Percentiles rank a stretch among this genome's conserved stretches.
These are phyloP conservation scores for Diplodia seriata DNA, from an alignment of 2,329 filamentous ascomycete genomes.

Conservation along the genomic window DNA sequence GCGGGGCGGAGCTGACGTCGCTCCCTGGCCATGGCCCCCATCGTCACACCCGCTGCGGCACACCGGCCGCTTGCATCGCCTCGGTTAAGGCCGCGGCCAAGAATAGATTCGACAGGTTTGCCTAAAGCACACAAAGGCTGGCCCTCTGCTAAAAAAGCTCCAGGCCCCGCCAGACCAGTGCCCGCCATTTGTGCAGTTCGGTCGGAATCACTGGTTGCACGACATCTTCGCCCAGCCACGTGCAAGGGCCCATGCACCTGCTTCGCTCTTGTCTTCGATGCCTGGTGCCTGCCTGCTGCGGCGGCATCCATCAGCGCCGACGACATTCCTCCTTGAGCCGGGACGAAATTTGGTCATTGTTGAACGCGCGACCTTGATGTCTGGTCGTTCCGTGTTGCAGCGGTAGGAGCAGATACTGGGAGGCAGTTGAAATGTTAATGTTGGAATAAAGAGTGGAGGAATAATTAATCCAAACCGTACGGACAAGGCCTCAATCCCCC, in stretches of 20 bases:
- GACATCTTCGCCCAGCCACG: slow-evolving; percentile 12
- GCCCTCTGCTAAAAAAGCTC: slow-evolving; percentile 8
- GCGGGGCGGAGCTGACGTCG: slow-evolving; percentile 36
- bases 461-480: background rate
- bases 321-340: background rate
- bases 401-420: background rate
- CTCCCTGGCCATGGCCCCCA: slow-evolving; percentile 31
- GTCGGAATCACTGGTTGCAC: background rate
- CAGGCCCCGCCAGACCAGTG: background rate
- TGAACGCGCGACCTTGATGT: background rate
- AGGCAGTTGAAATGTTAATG: background rate
- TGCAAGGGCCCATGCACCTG: slow-evolving; percentile 2
- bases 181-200: slow-evolving; percentile 3
- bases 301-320: background rate
- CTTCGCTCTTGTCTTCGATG: slow-evolving; percentile 1
- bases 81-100: slow-evolving; percentile 24
- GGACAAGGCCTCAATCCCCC: background rate
- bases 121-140: slow-evolving; percentile 15
- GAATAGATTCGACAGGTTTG: slow-evolving; percentile 21
- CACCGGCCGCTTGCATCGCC: slow-evolving; percentile 34
- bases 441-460: background rate
- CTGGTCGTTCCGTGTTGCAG: background rate
- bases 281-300: slow-evolving; percentile 22
- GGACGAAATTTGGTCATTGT: background rate
- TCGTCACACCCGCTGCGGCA: slow-evolving; percentile 30